phyloP scores from a whole-genome alignment of 805 yeast genomes.

The Candida pini region DNA sequence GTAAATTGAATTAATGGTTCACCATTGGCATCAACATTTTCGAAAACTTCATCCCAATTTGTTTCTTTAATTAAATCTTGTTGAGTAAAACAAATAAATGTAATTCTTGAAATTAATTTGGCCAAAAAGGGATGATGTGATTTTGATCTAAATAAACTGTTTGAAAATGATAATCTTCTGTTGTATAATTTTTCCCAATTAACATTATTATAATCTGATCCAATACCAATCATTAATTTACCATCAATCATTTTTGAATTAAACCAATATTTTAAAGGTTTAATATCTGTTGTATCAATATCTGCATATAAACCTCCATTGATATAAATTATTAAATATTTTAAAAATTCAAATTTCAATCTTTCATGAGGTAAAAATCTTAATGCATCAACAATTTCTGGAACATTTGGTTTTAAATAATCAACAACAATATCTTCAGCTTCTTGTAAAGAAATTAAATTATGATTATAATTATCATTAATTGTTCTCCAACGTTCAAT shows the following conservation, averaged over 20 bases:
- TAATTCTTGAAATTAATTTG: constrained; percentile 27
- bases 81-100: constrained; percentile 23
- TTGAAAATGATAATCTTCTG: constrained; percentile 27
- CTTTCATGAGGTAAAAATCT: constrained; percentile 46
- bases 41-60: constrained; percentile 26
- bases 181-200: constrained; percentile 29
- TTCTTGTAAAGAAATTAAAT: constrained; percentile 24
- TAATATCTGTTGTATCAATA: constrained; percentile 46
- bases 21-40: constrained; percentile 28
- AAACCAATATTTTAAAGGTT: constrained; percentile 31
- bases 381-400: constrained; percentile 48
- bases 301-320: constrained; percentile 54
- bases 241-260: constrained; percentile 18
- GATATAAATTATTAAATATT: constrained; percentile 43
- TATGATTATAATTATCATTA: constrained; percentile 27
- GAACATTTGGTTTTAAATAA: constrained; percentile 30
- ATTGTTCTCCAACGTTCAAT: constrained; percentile 30
- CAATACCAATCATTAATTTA: constrained; percentile 25
- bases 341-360: constrained; percentile 44
- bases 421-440: constrained; percentile 25
- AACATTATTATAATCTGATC: constrained; percentile 26
- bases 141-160: constrained; percentile 24
- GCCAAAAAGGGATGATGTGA: constrained; percentile 31
- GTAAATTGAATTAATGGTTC: constrained; percentile 30
- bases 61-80: constrained; percentile 17